A percentile compares a stretch with the other conserved stretches of the same genome.
phyloP scores from a whole-genome alignment of 768 basidiomycete genomes.

The Lepiota venenata region DNA sequence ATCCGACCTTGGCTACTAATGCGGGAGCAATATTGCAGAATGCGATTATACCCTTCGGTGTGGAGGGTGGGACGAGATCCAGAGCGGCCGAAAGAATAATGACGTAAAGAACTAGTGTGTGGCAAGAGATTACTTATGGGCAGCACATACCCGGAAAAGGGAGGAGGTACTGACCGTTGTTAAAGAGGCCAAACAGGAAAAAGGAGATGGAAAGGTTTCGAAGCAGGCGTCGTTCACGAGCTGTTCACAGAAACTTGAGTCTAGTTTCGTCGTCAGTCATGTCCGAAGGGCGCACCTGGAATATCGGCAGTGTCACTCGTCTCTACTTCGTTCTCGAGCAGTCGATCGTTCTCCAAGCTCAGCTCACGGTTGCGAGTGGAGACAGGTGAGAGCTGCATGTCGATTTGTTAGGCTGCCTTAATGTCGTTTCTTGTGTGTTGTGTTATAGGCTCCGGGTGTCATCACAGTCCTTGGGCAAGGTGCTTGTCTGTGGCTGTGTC shows the following conservation, averaged over 20 bases:
- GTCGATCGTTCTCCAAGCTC: not conserved
- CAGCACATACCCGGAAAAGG: not conserved
- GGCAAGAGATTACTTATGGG: not conserved
- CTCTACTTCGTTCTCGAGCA: not conserved
- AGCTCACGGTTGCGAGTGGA: conserved; percentile 1
- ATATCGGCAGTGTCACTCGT: conserved; percentile 2
- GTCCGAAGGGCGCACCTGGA: not conserved
- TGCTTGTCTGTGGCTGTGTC: too few relatives aligned
- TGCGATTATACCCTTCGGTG: conserved; percentile 91
- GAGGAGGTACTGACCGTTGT: conserved; percentile 62
- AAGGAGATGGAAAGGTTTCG: conserved; percentile 60
- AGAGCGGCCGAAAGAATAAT: conserved; percentile 95
- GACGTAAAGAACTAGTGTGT: conserved; percentile 77
- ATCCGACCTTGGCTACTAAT: conserved; percentile 82
- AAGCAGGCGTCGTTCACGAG: conserved; percentile 26
- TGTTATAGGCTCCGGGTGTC: not conserved
- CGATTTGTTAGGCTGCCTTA: not conserved
- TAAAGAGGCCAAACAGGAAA: conserved; percentile 89
- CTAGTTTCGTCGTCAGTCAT: too few relatives aligned
- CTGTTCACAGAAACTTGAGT: conserved; percentile 13
- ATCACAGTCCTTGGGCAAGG: not conserved
- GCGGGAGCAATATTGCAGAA: conserved; percentile 95
- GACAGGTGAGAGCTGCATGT: not conserved
- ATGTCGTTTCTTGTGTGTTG: not conserved
- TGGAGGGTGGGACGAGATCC: conserved; percentile 88